Base-by-base conservation (phyloP, 176 grass and related monocot genomes). In the Luzula sylvatica region DNA sequence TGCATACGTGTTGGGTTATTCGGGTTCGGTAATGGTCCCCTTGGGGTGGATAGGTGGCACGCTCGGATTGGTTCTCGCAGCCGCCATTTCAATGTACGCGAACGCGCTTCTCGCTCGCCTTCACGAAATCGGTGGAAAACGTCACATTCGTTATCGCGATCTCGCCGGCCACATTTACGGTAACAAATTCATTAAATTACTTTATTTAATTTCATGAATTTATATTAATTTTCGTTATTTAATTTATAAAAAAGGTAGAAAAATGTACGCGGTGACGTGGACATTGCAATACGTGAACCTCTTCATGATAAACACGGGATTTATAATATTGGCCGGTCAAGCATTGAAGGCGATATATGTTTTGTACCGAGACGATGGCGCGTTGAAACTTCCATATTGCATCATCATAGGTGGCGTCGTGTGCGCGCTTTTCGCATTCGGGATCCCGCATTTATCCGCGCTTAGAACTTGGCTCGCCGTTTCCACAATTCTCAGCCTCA, bases 291-390 rank as follows among this genome's bases (percentile, higher is more conserved):
- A 98, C 55, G 46, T 98, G 58, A 98, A 98, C 52, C 81, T 98
- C 46, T 98, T 98, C 67, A 98, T 98, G 92, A 98, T 98, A 47
- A 98, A 98, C 51, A 98, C 81, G 39, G 92, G 92, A 5, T 98
- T 56, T 52, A 90, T 98, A 49, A 98, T 98, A 71, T 66, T 98
- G 58, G 92, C 85, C 61, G 92, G 92, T 1, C 74, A 98, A 64
- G 92, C 92, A 46, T 72, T 90, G 45, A 98, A 98, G 92, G 92
- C 81, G 11, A 81, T 65, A 21, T 90, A 90, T 71, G 78, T 77
- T 8, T 79, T 98, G 43, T 98, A 74, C 44, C 71, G 81, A 69
- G 92, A 74, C 40, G 92, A 86, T 5, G 81, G 51, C 13, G 35
- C 22, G 39, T 72, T 98, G 58, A 98, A 90, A 60, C 92, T 98